Conservation (phyloP, 176 grass and related monocot species). For the Zoysia pacifica region DNA sequence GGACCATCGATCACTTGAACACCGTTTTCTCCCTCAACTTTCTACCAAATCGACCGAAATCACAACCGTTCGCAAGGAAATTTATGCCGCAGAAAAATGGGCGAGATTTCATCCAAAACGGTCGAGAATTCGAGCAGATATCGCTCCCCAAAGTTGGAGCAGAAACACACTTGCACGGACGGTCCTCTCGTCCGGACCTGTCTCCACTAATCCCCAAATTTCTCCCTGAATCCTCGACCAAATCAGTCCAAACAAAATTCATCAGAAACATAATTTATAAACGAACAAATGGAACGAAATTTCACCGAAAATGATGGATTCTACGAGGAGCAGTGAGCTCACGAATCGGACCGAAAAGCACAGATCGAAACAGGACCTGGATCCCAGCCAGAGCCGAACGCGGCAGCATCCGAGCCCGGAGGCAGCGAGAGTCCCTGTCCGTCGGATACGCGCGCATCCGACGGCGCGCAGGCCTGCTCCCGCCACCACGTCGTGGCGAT, state of each 20-base stretch:
- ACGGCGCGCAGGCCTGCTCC: constrained; percentile 3
- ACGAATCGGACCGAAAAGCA: constrained; percentile 58
- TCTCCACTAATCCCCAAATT: background rate
- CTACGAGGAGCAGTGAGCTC: background rate
- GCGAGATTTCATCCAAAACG: background rate
- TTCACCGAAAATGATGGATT: background rate
- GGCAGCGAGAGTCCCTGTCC: background rate
- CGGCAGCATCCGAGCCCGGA: constrained; percentile 11
- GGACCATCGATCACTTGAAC: background rate
- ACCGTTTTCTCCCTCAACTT: constrained; percentile 6
- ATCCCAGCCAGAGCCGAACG: background rate
- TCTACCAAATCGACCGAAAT: constrained; percentile 15
- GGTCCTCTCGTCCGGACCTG: background rate
- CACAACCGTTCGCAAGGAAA: constrained; percentile 30
- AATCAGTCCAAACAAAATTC: background rate
- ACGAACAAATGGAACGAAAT: background rate
- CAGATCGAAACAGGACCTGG: constrained; percentile 25
- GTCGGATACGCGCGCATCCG: constrained; percentile 19
- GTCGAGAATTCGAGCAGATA: background rate
- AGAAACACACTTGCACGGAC: constrained; percentile 60
- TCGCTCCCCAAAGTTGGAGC: constrained; percentile 15
- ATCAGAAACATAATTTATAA: constrained; percentile 27
- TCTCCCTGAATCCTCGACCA: constrained; percentile 18
- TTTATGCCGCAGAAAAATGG: background rate
- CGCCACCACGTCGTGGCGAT: constrained; percentile 16